Evolutionary conservation across 176 grass and related monocot genomes (phyloP).

Genomic region (Avena insularis): DNA sequence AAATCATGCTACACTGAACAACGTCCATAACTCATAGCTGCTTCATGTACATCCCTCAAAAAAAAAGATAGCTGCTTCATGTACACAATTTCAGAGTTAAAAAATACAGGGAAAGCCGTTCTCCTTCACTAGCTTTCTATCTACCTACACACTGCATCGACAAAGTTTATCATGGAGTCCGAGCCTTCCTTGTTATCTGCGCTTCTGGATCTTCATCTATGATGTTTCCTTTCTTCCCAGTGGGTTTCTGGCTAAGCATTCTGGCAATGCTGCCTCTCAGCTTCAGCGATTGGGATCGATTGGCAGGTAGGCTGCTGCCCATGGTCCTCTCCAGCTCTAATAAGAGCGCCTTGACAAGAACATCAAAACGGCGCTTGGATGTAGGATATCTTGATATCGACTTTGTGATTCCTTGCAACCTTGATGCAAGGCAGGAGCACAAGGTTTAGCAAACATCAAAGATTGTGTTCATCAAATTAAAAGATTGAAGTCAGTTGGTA

Average conservation of each 20-base stretch:
- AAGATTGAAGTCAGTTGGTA: not conserved
- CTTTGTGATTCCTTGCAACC: conserved; percentile 94
- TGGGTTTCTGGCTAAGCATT: conserved; percentile 77
- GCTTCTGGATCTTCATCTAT: conserved; percentile 53
- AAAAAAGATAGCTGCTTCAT: conserved; percentile 15
- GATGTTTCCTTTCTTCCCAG: conserved; percentile 56
- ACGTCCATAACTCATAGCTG: conserved; percentile 27
- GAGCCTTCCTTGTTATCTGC: conserved; percentile 29
- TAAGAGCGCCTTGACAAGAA: conserved; percentile 67
- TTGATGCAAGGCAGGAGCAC: conserved; percentile 33
- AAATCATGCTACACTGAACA: not conserved
- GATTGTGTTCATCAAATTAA: not conserved
- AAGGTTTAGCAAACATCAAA: not conserved
- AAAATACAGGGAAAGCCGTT: conserved; percentile 27
- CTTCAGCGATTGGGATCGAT: conserved; percentile 55
- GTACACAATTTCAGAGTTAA: conserved; percentile 39
- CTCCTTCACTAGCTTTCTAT: conserved; percentile 16
- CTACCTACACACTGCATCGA: conserved; percentile 2
- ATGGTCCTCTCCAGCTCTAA: conserved; percentile 89
- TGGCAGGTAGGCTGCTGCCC: conserved; percentile 48
- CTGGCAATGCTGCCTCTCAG: conserved; percentile 49
- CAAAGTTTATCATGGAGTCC: conserved; percentile 42
- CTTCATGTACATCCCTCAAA: conserved; percentile 23
- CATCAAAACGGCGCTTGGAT: conserved; percentile 79
- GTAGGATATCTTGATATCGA: conserved; percentile 95